These are phyloP conservation scores for Kodamaea sp. DNA, from an alignment of 1,139 yeast genomes.

Conservation along the genomic window DNA sequence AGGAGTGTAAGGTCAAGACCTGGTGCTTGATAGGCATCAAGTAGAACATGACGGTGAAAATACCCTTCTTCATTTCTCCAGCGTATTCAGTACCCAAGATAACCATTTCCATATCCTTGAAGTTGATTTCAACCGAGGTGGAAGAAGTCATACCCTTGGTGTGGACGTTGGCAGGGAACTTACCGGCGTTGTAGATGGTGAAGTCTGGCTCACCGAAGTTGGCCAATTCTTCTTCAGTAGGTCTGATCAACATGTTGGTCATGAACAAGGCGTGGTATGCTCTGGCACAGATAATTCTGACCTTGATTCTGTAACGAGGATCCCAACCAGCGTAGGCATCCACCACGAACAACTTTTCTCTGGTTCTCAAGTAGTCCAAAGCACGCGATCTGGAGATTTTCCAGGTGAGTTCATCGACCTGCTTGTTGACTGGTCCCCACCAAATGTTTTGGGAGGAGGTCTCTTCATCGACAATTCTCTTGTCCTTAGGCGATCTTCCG, in stretches of 20 bases:
- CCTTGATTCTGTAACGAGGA: conserved; percentile 95
- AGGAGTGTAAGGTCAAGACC: conserved; percentile 92
- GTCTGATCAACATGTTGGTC: conserved; percentile 98
- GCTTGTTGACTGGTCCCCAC: conserved; percentile 99
- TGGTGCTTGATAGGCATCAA: conserved; percentile 94
- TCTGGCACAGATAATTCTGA: conserved; percentile 95
- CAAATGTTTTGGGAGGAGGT: conserved; percentile 82
- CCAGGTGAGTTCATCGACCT: conserved; percentile 95
- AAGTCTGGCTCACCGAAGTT: conserved; percentile 97
- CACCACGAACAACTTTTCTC: conserved; percentile 90
- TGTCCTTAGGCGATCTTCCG: conserved; percentile 98
- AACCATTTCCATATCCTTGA: conserved; percentile 98
- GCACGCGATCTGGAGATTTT: conserved; percentile 95
- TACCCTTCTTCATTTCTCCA: conserved; percentile 99
- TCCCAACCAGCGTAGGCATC: conserved; percentile 99
- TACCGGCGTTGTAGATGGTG: conserved; percentile 98
- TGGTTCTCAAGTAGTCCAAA: conserved; percentile 92
- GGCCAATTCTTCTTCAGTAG: conserved; percentile 84
- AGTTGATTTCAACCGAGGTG: conserved; percentile 94
- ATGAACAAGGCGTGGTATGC: conserved; percentile 98
- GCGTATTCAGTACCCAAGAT: conserved; percentile 98
- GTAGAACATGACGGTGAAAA: conserved; percentile 98
- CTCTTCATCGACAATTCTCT: conserved; percentile 95
- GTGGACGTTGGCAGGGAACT: conserved; percentile 96
- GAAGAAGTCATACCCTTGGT: conserved; percentile 98